These are phyloP conservation scores for Phialophora macrospora DNA, from an alignment of 2,329 filamentous ascomycete species.

Conservation along the genomic window DNA sequence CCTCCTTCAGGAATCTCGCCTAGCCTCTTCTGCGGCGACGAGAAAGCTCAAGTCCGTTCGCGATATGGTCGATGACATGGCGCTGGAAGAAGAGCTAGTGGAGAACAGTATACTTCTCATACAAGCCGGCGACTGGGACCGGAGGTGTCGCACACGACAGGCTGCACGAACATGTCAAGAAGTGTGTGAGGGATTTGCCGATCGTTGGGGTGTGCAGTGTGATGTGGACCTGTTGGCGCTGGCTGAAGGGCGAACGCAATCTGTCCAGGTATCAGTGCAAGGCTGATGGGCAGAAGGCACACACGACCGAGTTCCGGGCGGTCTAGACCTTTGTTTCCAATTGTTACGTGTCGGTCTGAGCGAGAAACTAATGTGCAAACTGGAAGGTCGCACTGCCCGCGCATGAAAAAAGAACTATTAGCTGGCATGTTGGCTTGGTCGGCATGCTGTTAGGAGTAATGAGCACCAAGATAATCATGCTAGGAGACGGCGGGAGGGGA, in stretches of 20 bases:
- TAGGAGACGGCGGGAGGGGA: background rate
- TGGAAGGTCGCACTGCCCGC: background rate
- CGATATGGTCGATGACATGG: slow-evolving; percentile 84
- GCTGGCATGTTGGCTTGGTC: background rate
- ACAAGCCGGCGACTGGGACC: slow-evolving; percentile 79
- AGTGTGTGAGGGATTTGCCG: slow-evolving; percentile 87
- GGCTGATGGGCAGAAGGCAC: background rate
- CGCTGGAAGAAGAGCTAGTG: slow-evolving; percentile 77
- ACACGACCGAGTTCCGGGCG: background rate
- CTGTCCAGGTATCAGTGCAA: slow-evolving; percentile 14
- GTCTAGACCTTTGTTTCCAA: background rate
- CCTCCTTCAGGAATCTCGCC: slow-evolving; percentile 89
- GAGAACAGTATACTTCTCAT: slow-evolving; percentile 86
- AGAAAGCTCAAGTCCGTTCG: slow-evolving; percentile 79
- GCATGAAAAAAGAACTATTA: background rate
- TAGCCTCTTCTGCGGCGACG: slow-evolving; percentile 80
- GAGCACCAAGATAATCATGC: slow-evolving; percentile 6
- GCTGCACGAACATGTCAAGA: slow-evolving; percentile 83
- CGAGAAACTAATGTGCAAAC: slow-evolving; percentile 6
- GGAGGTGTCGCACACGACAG: slow-evolving; percentile 74
- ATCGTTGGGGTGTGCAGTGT: slow-evolving; percentile 36
- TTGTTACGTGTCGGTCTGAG: slow-evolving; percentile 1
- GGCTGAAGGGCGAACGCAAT: slow-evolving; percentile 2
- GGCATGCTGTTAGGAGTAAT: background rate
- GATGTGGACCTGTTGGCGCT: slow-evolving; percentile 26